A percentile compares a stretch with the other conserved stretches of the same genome.
Evolutionary conservation across 257 asterid species (phyloP).

Genomic region (Solanum etuberosum): DNA sequence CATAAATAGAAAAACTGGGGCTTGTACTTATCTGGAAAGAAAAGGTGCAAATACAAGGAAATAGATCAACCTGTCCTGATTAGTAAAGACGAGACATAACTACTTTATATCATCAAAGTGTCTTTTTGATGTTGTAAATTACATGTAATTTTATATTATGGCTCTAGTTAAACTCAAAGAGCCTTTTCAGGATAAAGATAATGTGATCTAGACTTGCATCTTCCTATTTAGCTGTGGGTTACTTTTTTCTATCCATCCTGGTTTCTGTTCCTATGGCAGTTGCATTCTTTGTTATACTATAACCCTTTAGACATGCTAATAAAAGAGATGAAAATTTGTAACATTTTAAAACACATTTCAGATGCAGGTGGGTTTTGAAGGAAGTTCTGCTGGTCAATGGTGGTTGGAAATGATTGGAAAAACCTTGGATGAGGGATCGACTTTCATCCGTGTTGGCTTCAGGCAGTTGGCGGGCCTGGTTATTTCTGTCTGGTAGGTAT

Average conservation of each 20-base stretch:
- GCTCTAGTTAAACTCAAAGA: not conserved
- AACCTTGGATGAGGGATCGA: slow-evolving; percentile 85
- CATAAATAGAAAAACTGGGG: not conserved
- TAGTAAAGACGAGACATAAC: not conserved
- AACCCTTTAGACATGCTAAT: not conserved
- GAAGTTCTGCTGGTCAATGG: slow-evolving; percentile 96
- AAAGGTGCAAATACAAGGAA: not conserved
- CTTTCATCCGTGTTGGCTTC: slow-evolving; percentile 82
- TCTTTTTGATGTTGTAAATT: not conserved
- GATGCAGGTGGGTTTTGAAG: slow-evolving; percentile 96
- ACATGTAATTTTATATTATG: not conserved
- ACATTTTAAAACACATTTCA: not conserved
- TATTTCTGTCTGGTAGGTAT: slow-evolving; percentile 81
- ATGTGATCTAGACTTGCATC: not conserved
- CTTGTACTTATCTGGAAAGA: not conserved
- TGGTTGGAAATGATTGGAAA: slow-evolving; percentile 92
- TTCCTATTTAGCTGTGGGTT: not conserved
- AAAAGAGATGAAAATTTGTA: not conserved
- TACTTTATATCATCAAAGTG: not conserved
- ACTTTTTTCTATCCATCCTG: not conserved
- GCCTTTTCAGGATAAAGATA: not conserved
- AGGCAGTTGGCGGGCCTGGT: slow-evolving; percentile 97
- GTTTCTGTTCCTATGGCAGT: not conserved
- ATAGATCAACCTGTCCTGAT: not conserved
- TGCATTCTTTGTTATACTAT: not conserved